Evolutionary conservation across 345 rosid species (phyloP), one percentile per base, ranked within the genome.

Genomic region (Lepidium didymum): DNA sequence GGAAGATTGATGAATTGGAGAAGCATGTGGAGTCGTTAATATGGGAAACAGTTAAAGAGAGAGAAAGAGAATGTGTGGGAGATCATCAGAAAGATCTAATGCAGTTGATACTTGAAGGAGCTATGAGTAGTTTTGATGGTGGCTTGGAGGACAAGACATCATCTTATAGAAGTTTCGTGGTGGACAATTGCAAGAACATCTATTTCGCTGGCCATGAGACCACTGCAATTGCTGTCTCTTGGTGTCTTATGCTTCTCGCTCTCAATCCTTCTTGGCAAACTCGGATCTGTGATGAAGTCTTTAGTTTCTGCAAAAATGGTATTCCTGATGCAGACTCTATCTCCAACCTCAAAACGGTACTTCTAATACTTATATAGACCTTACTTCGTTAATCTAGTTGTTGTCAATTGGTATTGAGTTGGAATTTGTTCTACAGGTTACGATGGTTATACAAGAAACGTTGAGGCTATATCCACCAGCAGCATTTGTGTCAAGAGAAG

Each of bases 231-330:
- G 85, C 89, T 10, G 91, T 89, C 59, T 81, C 97, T 38, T 91
- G 97, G 97, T 82, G 87, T 70, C 67, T 91, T 68, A 86, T 91
- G 96, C 87, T 91, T 3, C 96, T 91, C 0, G 93, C 93, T 51
- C 75, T 84, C 3, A 79, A 88, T 69, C 93, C 97, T 3, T 76
- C 81, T 3, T 86, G 97, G 97, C 97, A 91, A 70, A 63, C 76
- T 36, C 83, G 73, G 10, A 83, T 86, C 38, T 82, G 88, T 2
- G 70, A 56, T 5, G 93, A 91, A 70, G 83, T 84, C 23, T 62
- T 78, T 43, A 67, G 53, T 40, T 75, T 80, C 11, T 85, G 79
- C 52, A 75, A 72, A n/a, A 72, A 79, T 21, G 75, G 62, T 51
- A 45, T 68, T 4, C 82, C 77, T 0, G 84, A 85, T 72, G 72